phyloP scores from a whole-genome alignment of 2,329 filamentous ascomycete genomes.

The Xylaria sp. region DNA sequence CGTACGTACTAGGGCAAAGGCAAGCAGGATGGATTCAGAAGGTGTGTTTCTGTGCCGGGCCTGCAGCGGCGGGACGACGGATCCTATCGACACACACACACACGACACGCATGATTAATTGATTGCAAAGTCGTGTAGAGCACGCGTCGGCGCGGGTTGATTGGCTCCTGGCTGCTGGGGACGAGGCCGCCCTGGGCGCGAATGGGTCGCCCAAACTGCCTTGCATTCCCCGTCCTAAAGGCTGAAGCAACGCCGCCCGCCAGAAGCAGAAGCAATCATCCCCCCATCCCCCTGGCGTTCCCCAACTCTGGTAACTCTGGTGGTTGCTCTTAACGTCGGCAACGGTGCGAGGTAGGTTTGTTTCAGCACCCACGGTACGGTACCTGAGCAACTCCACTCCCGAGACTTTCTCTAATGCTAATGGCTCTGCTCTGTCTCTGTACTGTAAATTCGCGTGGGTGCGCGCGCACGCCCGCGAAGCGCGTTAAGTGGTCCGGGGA shows the following conservation, averaged over 20 bases:
- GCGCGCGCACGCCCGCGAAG: constrained; percentile 29
- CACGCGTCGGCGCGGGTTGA: constrained; percentile 50
- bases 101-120: constrained; percentile 54
- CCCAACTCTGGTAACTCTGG: constrained; percentile 23
- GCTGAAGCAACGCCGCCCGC: constrained; percentile 47
- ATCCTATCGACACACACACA: constrained; percentile 48
- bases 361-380: constrained; percentile 1
- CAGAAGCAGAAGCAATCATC: constrained; percentile 15
- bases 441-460: constrained; percentile 23
- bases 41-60: constrained; percentile 36
- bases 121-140: constrained; percentile 52
- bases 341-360: constrained; percentile 13
- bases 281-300: constrained; percentile 16
- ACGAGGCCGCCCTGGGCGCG: constrained; percentile 44
- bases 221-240: constrained; percentile 43
- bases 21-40: constrained; percentile 38
- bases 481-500: constrained; percentile 40
- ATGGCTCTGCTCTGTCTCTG: not conserved
- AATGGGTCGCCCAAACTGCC: constrained; percentile 46
- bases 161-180: constrained; percentile 47
- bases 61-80: constrained; percentile 42
- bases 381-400: not conserved
- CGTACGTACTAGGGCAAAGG: constrained; percentile 1
- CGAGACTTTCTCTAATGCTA: not conserved
- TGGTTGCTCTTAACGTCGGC: constrained; percentile 6